Percentiles rank a stretch among this genome's conserved stretches.
These are phyloP conservation scores for Colletotrichum nymphaeae DNA, from an alignment of 2,329 filamentous ascomycete genomes.

Conservation along the genomic window DNA sequence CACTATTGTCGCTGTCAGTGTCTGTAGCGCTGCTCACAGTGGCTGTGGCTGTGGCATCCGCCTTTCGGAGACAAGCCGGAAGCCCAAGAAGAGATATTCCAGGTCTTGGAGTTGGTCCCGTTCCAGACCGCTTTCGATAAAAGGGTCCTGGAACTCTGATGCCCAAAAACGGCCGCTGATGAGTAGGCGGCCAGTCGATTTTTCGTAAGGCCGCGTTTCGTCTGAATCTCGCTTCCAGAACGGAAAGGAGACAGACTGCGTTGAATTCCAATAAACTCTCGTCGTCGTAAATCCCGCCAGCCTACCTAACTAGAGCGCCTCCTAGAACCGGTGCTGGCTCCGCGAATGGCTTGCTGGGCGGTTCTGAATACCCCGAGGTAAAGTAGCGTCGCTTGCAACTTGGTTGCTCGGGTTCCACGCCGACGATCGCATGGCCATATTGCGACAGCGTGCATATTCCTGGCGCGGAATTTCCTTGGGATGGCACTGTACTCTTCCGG, in stretches of 20 bases:
- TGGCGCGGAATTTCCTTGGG: conserved; percentile 10
- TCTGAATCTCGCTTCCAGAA: conserved; percentile 14
- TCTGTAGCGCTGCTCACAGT: background rate
- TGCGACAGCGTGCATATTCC: conserved; percentile 35
- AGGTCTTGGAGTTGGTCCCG: background rate
- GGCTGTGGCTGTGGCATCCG: conserved; percentile 21
- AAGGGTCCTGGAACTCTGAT: conserved; percentile 15
- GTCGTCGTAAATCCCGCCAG: background rate
- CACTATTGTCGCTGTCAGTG: background rate
- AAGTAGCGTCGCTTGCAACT: conserved; percentile 15
- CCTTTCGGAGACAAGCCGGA: conserved; percentile 1
- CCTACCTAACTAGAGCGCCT: background rate
- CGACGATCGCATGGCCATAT: conserved; percentile 29
- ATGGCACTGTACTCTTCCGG: conserved; percentile 13
- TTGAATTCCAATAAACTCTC: background rate
- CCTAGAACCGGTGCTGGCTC: conserved; percentile 4
- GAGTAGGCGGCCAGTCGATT: conserved; percentile 12
- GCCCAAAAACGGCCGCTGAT: conserved; percentile 27
- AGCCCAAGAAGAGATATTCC: conserved; percentile 1
- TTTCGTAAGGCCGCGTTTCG: conserved; percentile 21
- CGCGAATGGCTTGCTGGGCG: conserved; percentile 11
- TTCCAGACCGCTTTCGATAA: conserved; percentile 27
- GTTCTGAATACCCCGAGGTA: conserved; percentile 25
- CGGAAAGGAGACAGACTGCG: background rate
- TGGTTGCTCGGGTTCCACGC: conserved; percentile 25